Evolutionary conservation across 2,329 filamentous ascomycete genomes (phyloP).

Genomic region (Alternaria brassicae): DNA sequence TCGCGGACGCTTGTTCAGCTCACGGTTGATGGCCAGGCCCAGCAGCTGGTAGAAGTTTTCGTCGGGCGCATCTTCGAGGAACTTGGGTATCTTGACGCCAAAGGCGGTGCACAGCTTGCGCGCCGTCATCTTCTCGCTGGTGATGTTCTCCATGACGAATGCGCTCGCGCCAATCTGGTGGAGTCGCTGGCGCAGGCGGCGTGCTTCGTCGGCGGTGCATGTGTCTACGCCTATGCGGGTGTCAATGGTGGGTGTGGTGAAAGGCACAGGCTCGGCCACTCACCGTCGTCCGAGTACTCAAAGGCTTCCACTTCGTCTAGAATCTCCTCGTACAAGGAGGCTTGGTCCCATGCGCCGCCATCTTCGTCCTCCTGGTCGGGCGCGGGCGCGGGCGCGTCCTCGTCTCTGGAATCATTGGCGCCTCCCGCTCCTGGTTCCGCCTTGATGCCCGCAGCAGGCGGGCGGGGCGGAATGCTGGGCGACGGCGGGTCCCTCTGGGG

Average conservation of each 20-base stretch:
- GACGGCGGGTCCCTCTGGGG: constrained; percentile 36
- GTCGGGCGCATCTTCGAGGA: constrained; percentile 76
- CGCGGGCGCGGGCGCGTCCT: constrained; percentile 24
- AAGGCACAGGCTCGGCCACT: constrained; percentile 6
- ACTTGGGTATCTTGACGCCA: constrained; percentile 74
- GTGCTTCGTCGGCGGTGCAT: constrained; percentile 63
- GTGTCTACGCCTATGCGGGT: constrained; percentile 31
- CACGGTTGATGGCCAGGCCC: constrained; percentile 77
- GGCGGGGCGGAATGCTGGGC: constrained; percentile 34
- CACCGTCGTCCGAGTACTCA: constrained; percentile 36
- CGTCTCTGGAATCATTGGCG: constrained; percentile 24
- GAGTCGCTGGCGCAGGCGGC: constrained; percentile 72
- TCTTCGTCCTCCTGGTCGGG: constrained; percentile 26
- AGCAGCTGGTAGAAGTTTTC: constrained; percentile 78
- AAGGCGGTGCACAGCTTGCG: constrained; percentile 89
- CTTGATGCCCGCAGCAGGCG: constrained; percentile 26
- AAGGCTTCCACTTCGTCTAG: constrained; percentile 42
- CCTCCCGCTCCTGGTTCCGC: constrained; percentile 22
- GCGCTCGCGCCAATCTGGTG: constrained; percentile 77
- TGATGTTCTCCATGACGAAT: constrained; percentile 69
- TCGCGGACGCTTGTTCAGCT: constrained; percentile 82
- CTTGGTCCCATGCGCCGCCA: constrained; percentile 41
- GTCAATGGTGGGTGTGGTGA: constrained; percentile 16
- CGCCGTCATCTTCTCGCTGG: constrained; percentile 71
- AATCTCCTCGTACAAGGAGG: constrained; percentile 46